Evolutionary conservation across 1,139 yeast genomes (phyloP), one percentile per base, ranked within the genome.

Genomic region (Protomyces gravidus): DNA sequence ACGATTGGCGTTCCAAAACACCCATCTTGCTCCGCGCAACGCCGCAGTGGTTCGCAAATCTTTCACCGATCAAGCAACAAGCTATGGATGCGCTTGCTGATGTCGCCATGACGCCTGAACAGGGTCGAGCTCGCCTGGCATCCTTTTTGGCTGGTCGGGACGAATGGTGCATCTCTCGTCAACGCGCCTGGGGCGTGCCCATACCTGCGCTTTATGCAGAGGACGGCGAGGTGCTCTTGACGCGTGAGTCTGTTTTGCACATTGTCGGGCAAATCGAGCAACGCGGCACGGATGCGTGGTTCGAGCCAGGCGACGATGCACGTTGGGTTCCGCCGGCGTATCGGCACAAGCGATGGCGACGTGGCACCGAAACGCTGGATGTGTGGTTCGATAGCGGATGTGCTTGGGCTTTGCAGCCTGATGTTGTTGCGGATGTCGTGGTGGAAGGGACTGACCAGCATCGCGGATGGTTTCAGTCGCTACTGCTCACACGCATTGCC

Each of bases 381-480:
- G 98, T 92, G 7, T 92, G 99, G 99, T 90, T 92, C 74, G 99
- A 92, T 70, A 87, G 96, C 45, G 99, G 99, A 0, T 83, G 95
- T 1, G 85, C 95, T 36, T 92, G 98, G 98, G 80, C 84, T 5
- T 80, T 82, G 48, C 75, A 89, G 32, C 51, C 23, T 11, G 75
- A 73, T 36, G 70, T 75, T 9, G 70, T 85, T 5, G 87, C 95
- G 0, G 95, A 90, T 69, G 79, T 88, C 15, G 90, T 89, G 69
- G 72, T 90, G 21, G 99, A 92, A 74, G 99, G 99, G 1, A 82
- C 92, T 36, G 99, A 92, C 70, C 99, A 92, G 71, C 98, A 94
- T 69, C 80, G 99, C 63, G 99, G 99, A 0, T 92, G 99, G 99
- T 92, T 92, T 71, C 99, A 92, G 73, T 88, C 96, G 27, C 89